Conservation (phyloP, 2,329 filamentous ascomycete genomes). For the Xylaria digitata region DNA sequence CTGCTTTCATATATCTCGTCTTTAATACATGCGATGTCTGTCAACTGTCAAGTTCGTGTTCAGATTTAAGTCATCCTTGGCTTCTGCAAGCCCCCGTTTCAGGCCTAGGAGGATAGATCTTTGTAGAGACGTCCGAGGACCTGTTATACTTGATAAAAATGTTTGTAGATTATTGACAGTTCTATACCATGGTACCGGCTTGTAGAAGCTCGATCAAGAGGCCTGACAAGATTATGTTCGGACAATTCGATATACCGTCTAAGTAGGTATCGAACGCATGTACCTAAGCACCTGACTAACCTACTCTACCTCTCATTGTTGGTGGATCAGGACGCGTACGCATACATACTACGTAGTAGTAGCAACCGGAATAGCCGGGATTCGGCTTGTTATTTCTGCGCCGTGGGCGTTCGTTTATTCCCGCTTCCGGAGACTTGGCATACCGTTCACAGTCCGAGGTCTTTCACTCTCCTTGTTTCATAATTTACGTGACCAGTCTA, state of each 20-base stretch:
- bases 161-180: too few relatives aligned
- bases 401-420: neutral
- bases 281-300: too few relatives aligned
- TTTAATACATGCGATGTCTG: neutral
- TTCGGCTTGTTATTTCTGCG: constrained; percentile 2
- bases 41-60: constrained; percentile 2
- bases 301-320: too few relatives aligned
- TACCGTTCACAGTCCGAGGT: too few relatives aligned
- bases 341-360: constrained; percentile 11
- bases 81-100: neutral
- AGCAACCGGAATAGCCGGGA: constrained; percentile 9
- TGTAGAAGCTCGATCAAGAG: too few relatives aligned
- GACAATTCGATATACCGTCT: too few relatives aligned
- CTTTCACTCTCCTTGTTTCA: too few relatives aligned
- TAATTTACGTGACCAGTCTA: too few relatives aligned
- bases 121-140: neutral
- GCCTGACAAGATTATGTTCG: too few relatives aligned
- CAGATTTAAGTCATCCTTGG: neutral
- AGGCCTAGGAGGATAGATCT: neutral
- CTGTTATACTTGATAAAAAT: too few relatives aligned
- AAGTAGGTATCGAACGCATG: too few relatives aligned
- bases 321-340: constrained; percentile 16
- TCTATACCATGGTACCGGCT: too few relatives aligned
- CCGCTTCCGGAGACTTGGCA: neutral
- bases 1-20: neutral